Evolutionary conservation across 2,329 filamentous ascomycete genomes (phyloP).

Genomic region (Periconia sp.): DNA sequence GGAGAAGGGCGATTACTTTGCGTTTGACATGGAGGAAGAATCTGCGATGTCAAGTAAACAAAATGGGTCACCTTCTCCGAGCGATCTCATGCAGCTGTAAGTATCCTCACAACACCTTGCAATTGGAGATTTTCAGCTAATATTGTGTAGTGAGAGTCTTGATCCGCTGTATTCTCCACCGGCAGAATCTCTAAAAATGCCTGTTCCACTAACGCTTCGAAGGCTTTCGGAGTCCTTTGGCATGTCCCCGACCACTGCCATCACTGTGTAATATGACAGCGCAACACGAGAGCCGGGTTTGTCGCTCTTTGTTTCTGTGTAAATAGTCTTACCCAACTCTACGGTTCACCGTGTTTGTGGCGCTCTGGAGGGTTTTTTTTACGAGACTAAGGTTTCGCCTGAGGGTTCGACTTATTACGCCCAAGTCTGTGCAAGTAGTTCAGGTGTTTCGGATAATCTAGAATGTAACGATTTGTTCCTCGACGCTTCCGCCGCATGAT

Average conservation of each 20-base stretch:
- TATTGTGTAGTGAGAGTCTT: conserved; percentile 32
- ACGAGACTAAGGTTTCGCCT: too few relatives aligned
- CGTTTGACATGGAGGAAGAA: conserved; percentile 30
- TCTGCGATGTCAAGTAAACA: conserved; percentile 16
- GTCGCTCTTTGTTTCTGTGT: too few relatives aligned
- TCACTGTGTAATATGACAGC: conserved; percentile 2
- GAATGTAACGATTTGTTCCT: too few relatives aligned
- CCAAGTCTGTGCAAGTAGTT: too few relatives aligned
- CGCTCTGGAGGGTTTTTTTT: too few relatives aligned
- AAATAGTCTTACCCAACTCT: too few relatives aligned
- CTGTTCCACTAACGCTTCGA: conserved; percentile 25
- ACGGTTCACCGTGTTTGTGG: too few relatives aligned
- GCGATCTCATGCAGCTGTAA: conserved; percentile 35
- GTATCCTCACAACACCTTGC: conserved; percentile 11
- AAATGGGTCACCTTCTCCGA: conserved; percentile 4
- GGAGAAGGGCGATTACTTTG: conserved; percentile 35
- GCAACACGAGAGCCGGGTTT: too few relatives aligned
- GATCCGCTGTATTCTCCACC: conserved; percentile 35
- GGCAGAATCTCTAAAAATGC: conserved; percentile 23
- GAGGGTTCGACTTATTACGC: too few relatives aligned
- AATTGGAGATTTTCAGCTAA: too few relatives aligned
- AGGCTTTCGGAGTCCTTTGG: conserved; percentile 29
- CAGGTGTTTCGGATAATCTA: too few relatives aligned
- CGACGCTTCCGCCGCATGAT: too few relatives aligned
- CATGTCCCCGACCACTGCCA: conserved; percentile 11